Evolutionary conservation across 2,329 filamentous ascomycete genomes (phyloP).

Genomic region (Neonectria sp.): DNA sequence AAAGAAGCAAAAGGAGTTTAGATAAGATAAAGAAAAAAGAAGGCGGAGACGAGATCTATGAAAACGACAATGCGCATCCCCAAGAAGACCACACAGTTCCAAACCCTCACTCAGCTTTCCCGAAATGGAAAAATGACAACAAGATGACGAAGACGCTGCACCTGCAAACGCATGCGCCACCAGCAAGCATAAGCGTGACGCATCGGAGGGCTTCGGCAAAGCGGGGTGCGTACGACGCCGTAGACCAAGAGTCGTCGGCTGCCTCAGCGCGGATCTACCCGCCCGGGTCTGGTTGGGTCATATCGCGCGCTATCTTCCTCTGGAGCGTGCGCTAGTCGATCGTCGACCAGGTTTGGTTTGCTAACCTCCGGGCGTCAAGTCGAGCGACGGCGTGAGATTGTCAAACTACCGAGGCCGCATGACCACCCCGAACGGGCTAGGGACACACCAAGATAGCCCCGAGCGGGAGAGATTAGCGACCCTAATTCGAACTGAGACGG

Average conservation of each 20-base stretch:
- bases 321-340: conserved; percentile 31
- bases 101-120: conserved; percentile 17
- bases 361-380: conserved; percentile 18
- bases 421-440: conserved; percentile 39
- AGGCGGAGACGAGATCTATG: conserved; percentile 35
- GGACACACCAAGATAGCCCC: conserved; percentile 20
- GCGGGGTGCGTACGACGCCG: conserved; percentile 5
- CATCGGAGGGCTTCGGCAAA: conserved; percentile 17
- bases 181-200: conserved; percentile 27
- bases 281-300: conserved; percentile 42
- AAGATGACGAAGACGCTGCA: conserved; percentile 32
- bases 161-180: conserved; percentile 14
- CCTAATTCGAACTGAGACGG: too few relatives aligned
- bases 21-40: neutral
- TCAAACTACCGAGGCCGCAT: conserved; percentile 44
- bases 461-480: conserved; percentile 21
- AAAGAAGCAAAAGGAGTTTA: conserved; percentile 27
- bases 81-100: conserved; percentile 19
- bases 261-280: conserved; percentile 47
- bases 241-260: conserved; percentile 11
- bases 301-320: conserved; percentile 15
- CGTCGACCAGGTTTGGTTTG: conserved; percentile 23
- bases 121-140: conserved; percentile 30
- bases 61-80: conserved; percentile 21
- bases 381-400: conserved; percentile 31